phyloP scores from a whole-genome alignment of 2,329 filamentous ascomycete genomes.

The Botrytis aclada region DNA sequence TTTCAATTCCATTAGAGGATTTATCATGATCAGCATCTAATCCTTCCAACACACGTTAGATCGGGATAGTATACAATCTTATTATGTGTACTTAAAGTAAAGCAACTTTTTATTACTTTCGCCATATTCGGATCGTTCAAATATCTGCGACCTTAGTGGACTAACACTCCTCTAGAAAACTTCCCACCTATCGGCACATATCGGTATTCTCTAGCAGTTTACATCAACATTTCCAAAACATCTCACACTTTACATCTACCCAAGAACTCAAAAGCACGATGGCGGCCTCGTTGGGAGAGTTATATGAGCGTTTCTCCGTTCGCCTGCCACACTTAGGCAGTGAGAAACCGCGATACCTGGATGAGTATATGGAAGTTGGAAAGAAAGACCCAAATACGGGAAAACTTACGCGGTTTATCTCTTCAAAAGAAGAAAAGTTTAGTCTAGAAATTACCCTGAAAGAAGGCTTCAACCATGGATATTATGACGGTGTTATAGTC shows the following conservation, averaged over 20 bases:
- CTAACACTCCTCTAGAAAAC: too few relatives aligned
- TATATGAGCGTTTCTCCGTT: constrained; percentile 1
- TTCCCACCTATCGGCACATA: not conserved
- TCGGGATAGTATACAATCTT: not conserved
- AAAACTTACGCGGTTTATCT: not conserved
- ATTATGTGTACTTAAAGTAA: not conserved
- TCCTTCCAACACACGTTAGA: too few relatives aligned
- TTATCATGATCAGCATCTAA: not conserved
- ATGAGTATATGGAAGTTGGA: constrained; percentile 15
- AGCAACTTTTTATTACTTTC: not conserved
- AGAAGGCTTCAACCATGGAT: not conserved
- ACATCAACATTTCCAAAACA: not conserved
- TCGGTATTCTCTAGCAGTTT: too few relatives aligned
- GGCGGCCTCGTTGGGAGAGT: not conserved
- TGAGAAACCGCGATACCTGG: not conserved
- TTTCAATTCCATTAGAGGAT: not conserved
- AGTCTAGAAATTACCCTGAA: constrained; percentile 1
- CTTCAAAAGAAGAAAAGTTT: not conserved
- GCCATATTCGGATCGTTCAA: not conserved
- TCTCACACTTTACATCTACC: not conserved
- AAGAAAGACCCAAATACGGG: not conserved
- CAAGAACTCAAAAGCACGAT: not conserved
- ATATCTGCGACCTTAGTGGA: not conserved
- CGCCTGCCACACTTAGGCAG: not conserved
- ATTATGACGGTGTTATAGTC: constrained; percentile 6